Conservation (phyloP, 441 rosid genomes). For the Melastoma candidum region DNA sequence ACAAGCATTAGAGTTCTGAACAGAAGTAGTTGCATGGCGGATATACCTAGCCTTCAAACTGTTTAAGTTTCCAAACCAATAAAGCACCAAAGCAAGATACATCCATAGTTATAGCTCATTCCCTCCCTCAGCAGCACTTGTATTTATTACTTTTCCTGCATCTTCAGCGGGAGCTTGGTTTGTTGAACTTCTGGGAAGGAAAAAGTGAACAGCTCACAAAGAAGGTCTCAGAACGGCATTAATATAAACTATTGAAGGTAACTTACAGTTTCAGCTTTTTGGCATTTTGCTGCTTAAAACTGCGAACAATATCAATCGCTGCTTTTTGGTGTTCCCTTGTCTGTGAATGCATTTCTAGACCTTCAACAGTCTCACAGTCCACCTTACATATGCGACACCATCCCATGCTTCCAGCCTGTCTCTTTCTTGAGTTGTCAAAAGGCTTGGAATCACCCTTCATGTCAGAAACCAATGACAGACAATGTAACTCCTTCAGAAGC, state of each 20-base stretch:
- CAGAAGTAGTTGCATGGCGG: slow-evolving; percentile 24
- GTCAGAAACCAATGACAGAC: slow-evolving; percentile 2
- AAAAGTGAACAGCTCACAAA: slow-evolving; percentile 5
- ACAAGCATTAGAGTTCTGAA: slow-evolving; percentile 25
- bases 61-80: slow-evolving; percentile 28
- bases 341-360: slow-evolving; percentile 66
- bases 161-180: slow-evolving; percentile 37
- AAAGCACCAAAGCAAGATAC: slow-evolving; percentile 8
- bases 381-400: slow-evolving; percentile 86
- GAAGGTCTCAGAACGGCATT: slow-evolving; percentile 1
- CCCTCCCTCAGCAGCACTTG: slow-evolving; percentile 34
- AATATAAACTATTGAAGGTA: not conserved
- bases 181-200: slow-evolving; percentile 27
- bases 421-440: slow-evolving; percentile 45
- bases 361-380: slow-evolving; percentile 71
- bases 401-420: slow-evolving; percentile 48
- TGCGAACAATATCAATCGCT: slow-evolving; percentile 59
- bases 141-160: slow-evolving; percentile 33
- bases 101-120: slow-evolving; percentile 31
- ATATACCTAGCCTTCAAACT: slow-evolving; percentile 28
- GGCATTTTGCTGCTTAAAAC: slow-evolving; percentile 51
- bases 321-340: slow-evolving; percentile 68
- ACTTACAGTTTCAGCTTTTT: slow-evolving; percentile 64
- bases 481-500: slow-evolving; percentile 1
- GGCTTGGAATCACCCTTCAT: slow-evolving; percentile 42